Evolutionary conservation across 805 yeast species (phyloP), one percentile per base, ranked within the genome.

Genomic region (Metahyphopichia silvanorum): DNA sequence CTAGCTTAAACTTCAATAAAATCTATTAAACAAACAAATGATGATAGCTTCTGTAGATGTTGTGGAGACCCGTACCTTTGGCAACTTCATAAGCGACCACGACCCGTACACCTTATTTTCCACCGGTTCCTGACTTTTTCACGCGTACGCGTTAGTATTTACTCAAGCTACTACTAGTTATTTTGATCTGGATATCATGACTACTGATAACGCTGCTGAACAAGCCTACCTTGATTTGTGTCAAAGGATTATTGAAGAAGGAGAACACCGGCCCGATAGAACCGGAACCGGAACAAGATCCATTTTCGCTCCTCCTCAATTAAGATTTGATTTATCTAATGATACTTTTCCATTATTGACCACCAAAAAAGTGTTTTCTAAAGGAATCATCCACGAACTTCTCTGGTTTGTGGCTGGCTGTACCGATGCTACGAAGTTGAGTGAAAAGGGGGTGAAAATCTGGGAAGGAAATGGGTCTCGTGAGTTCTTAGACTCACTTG

Each of bases 401-500:
- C 69, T 93, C 10, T 93, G 99, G 99, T 93, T 93, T 52, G 74
- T 93, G 6, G 69, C 77, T 4, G 98, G 98, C 1, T 76, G 81
- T 41, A 93, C 99, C 0, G 94, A 91, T 54, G 94, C 93, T 22
- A 83, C 82, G 43, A 69, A 74, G 41, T 66, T 93, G 26, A 66
- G 82, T 11, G 94, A 82, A 3, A 75, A 82, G 45, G 96, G 95
- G 21, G 94, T 93, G n/a, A 89, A 79, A 52, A 93, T 93, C 35
- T 93, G 99, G 99, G 98, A 93, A 57, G 98, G 98, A 12, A 93
- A 93, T 56, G 98, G 98, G 8, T 85, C 95, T 22, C 71, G 97
- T 39, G 96, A 87, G 57, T 93, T 77, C 55, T 66, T 93, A 34
- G 97, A 93, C 55, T 72, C 77, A 4, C 62, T 88, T 22, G 98